phyloP scores from a whole-genome alignment of 2,329 filamentous ascomycete genomes.

The Fusarium liriodendri region DNA sequence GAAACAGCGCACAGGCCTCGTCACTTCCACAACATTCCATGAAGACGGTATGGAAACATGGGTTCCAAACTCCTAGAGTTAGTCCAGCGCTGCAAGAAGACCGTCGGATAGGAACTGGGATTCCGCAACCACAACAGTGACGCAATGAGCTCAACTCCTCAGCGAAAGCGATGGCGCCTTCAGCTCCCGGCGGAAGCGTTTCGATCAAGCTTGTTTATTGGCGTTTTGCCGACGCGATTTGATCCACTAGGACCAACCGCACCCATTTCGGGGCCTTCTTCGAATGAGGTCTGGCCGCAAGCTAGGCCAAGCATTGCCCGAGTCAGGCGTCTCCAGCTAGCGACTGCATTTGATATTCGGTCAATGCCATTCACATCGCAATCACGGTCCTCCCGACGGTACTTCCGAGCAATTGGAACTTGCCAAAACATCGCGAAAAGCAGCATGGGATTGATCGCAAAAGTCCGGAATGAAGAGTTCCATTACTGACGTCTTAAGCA shows the following conservation, averaged over 20 bases:
- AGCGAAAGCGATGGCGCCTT: neutral
- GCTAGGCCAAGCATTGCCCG: constrained; percentile 8
- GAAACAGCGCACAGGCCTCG: constrained; percentile 1
- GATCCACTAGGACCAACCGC: constrained; percentile 21
- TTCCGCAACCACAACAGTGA: neutral
- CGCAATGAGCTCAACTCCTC: constrained; percentile 16
- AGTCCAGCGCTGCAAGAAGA: neutral
- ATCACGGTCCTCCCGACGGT: neutral
- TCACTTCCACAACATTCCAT: neutral
- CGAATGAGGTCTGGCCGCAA: constrained; percentile 6
- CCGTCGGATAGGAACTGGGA: neutral
- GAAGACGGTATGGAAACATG: neutral
- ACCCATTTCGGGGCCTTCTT: constrained; percentile 9
- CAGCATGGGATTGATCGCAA: neutral
- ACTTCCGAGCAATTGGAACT: neutral
- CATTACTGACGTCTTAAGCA: neutral
- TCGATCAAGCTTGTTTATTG: constrained; percentile 8
- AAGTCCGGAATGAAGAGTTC: neutral
- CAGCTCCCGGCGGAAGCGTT: neutral
- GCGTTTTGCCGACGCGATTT: constrained; percentile 11
- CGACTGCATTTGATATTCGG: neutral
- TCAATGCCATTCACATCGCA: neutral
- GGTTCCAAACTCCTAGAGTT: neutral
- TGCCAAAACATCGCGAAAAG: neutral
- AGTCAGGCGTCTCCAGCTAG: neutral